Evolutionary conservation across 202 grass and related monocot genomes (phyloP), one percentile per base, ranked within the genome.

Genomic region (Schoenoplectus tabernaemontani): DNA sequence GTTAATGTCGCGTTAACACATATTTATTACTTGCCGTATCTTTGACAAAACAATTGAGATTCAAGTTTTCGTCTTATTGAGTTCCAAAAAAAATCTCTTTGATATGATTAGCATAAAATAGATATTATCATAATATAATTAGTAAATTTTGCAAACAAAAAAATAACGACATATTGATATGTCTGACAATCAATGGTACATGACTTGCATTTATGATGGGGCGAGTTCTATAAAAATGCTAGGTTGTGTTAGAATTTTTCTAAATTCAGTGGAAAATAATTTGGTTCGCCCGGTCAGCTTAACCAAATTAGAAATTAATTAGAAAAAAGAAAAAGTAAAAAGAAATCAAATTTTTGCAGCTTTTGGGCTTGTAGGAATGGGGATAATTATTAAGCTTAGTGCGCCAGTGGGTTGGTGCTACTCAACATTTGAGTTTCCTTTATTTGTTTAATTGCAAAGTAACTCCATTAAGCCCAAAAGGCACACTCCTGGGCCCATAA

Each of bases 351-450:
- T 47, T 54, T 30, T 1, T 53, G 46, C 69, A 73, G 69, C 69
- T 73, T 73, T 73, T 17, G 26, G 26, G 70, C 28, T 74, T 74
- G 9, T 75, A 34, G 3, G 48, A 54, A 22, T 75, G 70, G 47
- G 13, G 54, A 28, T 75, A 75, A 75, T 75, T 54, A 75, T 75
- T 75, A 75, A 37, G 75, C 51, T n/a, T 68, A 64, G 78, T 86
- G 87, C 65, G 79, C 87, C 57, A 85, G 85, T 92, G 76, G 90
- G 67, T 58, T 83, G 39, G 85, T 87, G 85, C 79, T 73, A 82
- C 63, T 78, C 82, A 89, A 59, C 79, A 80, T 80, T 36, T 80
- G 82, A 65, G 38, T 59, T 53, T 74, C 53, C 22, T 64, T 67
- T 84, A 68, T 48, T 47, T 39, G 83, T 76, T 65, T 64, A 20